These are phyloP conservation scores for Silene conica DNA, from an alignment of 148 eudicot genomes.

Conservation along the genomic window DNA sequence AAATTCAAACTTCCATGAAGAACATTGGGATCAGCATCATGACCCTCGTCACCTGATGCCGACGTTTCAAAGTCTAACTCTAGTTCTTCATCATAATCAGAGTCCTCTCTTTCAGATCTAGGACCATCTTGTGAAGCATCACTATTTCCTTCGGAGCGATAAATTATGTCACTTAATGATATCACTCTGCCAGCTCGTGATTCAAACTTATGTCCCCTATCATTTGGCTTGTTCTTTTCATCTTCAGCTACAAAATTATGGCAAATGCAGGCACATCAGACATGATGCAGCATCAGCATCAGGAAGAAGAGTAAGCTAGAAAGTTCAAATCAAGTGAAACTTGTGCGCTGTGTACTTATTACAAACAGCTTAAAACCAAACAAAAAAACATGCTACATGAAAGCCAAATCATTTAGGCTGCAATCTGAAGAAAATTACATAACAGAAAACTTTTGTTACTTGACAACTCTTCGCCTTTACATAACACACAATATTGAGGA, in stretches of 20 bases:
- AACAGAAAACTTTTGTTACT: neutral
- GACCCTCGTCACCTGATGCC: conserved; percentile 73
- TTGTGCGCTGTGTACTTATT: neutral
- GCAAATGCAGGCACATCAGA: conserved; percentile 15
- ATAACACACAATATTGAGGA: too few relatives aligned
- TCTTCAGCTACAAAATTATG: conserved; percentile 47
- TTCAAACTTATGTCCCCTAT: conserved; percentile 46
- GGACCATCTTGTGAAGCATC: conserved; percentile 79
- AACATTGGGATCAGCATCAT: conserved; percentile 50
- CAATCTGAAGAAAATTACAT: neutral
- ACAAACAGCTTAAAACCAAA: neutral
- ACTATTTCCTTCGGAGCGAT: conserved; percentile 63
- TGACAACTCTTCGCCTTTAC: neutral
- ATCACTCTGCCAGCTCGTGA: conserved; percentile 52
- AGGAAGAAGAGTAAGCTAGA: neutral
- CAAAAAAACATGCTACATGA: neutral
- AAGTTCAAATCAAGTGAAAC: neutral
- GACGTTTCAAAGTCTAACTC: conserved; percentile 86
- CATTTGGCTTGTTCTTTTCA: conserved; percentile 49
- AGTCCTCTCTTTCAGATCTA: conserved; percentile 85
- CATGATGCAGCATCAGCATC: neutral
- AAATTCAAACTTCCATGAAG: conserved; percentile 73
- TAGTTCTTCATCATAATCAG: conserved; percentile 83
- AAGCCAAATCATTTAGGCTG: neutral
- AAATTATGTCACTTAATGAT: conserved; percentile 72